A percentile compares a stretch with the other conserved stretches of the same genome.
These are phyloP conservation scores for Afroboletus lepidellus DNA, from an alignment of 1,284 basidiomycete genomes.

Conservation along the genomic window DNA sequence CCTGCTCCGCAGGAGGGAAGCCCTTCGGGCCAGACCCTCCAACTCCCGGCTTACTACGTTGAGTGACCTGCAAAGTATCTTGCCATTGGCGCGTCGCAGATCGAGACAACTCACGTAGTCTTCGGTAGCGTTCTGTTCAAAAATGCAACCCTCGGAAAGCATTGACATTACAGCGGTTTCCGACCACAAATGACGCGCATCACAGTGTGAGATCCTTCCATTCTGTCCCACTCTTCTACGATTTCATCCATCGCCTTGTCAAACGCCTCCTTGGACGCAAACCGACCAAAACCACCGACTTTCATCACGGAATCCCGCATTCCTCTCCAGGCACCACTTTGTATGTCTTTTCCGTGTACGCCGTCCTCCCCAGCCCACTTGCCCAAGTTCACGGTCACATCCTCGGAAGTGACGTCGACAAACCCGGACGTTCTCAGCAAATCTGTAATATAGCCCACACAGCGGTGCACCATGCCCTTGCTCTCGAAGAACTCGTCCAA, in stretches of 20 bases:
- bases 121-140: no score
- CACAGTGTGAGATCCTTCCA: conserved; percentile 11
- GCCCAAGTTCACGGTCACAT: conserved; percentile 4
- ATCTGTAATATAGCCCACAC: background rate
- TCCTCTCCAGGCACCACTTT: conserved; percentile 16
- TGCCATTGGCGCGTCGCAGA: no score
- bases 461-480: background rate
- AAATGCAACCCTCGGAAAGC: no score
- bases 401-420: background rate
- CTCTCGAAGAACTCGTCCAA: background rate
- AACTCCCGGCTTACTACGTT: no score
- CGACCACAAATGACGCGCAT: conserved; percentile 10
- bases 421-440: background rate
- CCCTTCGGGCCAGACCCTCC: no score
- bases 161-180: no score
- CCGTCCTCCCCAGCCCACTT: conserved; percentile 16
- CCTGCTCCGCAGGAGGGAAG: no score
- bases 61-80: no score
- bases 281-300: conserved; percentile 14
- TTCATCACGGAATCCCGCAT: conserved; percentile 22
- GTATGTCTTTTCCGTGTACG: conserved; percentile 9
- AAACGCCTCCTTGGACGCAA: conserved; percentile 17
- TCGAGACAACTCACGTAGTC: no score
- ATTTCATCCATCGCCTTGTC: conserved; percentile 14
- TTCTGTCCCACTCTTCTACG: conserved; percentile 20